Conservation (phyloP, 108 stramenopile genomes). For the Cylindrotheca closterium region DNA sequence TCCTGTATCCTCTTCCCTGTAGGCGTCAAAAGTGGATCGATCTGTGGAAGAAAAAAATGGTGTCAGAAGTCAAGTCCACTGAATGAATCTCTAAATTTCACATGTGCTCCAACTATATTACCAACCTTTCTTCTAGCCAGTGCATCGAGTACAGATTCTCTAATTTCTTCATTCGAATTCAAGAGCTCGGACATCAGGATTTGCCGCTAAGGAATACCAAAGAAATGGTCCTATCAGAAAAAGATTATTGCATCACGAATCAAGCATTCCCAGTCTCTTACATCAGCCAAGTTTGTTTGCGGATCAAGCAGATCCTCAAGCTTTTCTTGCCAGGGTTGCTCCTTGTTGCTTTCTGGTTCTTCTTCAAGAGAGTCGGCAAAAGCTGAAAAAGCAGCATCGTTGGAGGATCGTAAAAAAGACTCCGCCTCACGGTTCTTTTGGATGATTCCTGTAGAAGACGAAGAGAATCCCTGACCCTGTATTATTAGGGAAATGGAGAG, state of each 20-base stretch:
- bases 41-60: constrained; percentile 30
- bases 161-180: constrained; percentile 67
- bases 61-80: too few relatives aligned
- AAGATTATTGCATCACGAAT: too few relatives aligned
- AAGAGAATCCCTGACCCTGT: neutral
- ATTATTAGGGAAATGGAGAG: too few relatives aligned
- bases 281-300: constrained; percentile 47
- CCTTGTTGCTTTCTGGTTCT: constrained; percentile 1
- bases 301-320: constrained; percentile 73
- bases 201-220: constrained; percentile 40
- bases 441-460: too few relatives aligned
- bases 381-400: constrained; percentile 43
- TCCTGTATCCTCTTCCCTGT: constrained; percentile 70
- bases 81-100: too few relatives aligned
- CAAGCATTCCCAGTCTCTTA: neutral
- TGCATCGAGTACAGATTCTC: constrained; percentile 64
- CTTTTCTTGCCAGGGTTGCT: constrained; percentile 64
- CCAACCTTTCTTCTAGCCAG: constrained; percentile 73
- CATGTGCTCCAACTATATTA: too few relatives aligned
- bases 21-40: constrained; percentile 79
- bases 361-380: constrained; percentile 53
- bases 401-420: neutral
- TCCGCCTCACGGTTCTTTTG: too few relatives aligned
- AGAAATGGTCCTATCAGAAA: too few relatives aligned
- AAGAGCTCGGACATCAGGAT: constrained; percentile 68